Base-by-base conservation (phyloP, 2,329 filamentous ascomycete genomes). In the Curvularia hawaiiensis region DNA sequence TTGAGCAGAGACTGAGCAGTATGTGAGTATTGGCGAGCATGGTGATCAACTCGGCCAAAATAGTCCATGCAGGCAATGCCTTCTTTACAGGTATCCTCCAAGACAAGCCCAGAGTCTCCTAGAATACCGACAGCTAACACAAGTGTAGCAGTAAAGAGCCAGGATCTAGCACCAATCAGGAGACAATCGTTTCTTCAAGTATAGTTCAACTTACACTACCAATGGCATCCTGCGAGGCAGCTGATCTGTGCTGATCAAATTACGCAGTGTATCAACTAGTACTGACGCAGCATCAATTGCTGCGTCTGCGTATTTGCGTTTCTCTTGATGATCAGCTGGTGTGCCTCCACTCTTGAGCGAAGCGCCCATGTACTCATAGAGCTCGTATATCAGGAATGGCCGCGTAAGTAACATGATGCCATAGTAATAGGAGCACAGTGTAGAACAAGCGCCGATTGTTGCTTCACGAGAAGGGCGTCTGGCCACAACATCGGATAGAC, bases 371-470 rank as follows among this genome's bases (percentile, higher is more conserved):
- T 68, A 65, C 40, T 75, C 73, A 50, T 76, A 82, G 1, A 83
- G 74, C 49, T 82, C 79, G 61, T 82, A 84, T 26, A 83, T 79
- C 11, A 84, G 71, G 54, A 84, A 84, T 0, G 82, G 82, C n/a
- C 82, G 73, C 7, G 82, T 83, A 4, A 84, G 68, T 3, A 84
- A 71, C 67, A 84, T 83, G 43, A 84, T 83, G 1, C 80, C 81
- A 72, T 82, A 84, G 63, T 83, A 83, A 56, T 84, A 84, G 3
- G 81, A 78, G 31, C 79, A 79, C 14, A 83, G 75, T 1, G 81
- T 76, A 41, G 83, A 81, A n/a, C 79, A 80, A 5, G 81, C 78
- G 3, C 80, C 80, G 8, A 82, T 65, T 8, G 74, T 74, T 39
- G 47, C 58, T 26, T 66, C 54, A 8, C 58, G 56, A 11, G 60